phyloP scores from a whole-genome alignment of 2,329 filamentous ascomycete species.

The Pseudocercospora fuligena region DNA sequence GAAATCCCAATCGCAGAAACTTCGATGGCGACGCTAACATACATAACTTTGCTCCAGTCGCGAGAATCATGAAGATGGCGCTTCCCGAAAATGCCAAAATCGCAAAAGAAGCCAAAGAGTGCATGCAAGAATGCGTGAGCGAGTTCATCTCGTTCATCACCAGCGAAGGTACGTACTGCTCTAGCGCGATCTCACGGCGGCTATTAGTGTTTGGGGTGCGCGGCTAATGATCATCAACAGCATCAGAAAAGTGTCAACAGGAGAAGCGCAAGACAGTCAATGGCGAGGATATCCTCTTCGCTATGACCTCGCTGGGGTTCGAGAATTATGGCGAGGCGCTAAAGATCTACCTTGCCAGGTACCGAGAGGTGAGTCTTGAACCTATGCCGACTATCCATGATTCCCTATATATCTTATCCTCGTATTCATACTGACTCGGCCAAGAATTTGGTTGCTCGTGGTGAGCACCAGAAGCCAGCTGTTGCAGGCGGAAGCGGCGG shows the following conservation, averaged over 20 bases:
- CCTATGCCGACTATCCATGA: neutral
- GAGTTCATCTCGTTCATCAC: conserved; percentile 99
- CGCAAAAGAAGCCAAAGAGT: conserved; percentile 94
- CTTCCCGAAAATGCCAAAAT: conserved; percentile 99
- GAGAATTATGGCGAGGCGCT: conserved; percentile 98
- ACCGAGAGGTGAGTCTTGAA: conserved; percentile 81
- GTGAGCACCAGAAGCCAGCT: conserved; percentile 63
- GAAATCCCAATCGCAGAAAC: conserved; percentile 38
- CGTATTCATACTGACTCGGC: conserved; percentile 21
- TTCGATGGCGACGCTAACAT: conserved; percentile 83
- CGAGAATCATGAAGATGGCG: conserved; percentile 98
- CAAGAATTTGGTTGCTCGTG: conserved; percentile 79
- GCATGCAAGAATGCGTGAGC: conserved; percentile 99
- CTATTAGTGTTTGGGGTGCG: conserved; percentile 25
- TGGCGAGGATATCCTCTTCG: conserved; percentile 96
- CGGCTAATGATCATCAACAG: conserved; percentile 53
- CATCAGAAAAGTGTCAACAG: conserved; percentile 98
- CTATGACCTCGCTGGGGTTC: conserved; percentile 98
- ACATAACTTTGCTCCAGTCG: conserved; percentile 92
- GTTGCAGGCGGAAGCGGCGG: conserved; percentile 41
- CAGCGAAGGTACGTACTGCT: conserved; percentile 78
- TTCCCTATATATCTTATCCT: conserved; percentile 28
- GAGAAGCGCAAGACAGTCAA: conserved; percentile 99
- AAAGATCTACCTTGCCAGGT: conserved; percentile 97
- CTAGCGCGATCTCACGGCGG: conserved; percentile 23